Evolutionary conservation across 306 rosid species (phyloP), one percentile per base, ranked within the genome.

Genomic region (Castanopsis chinensis): DNA sequence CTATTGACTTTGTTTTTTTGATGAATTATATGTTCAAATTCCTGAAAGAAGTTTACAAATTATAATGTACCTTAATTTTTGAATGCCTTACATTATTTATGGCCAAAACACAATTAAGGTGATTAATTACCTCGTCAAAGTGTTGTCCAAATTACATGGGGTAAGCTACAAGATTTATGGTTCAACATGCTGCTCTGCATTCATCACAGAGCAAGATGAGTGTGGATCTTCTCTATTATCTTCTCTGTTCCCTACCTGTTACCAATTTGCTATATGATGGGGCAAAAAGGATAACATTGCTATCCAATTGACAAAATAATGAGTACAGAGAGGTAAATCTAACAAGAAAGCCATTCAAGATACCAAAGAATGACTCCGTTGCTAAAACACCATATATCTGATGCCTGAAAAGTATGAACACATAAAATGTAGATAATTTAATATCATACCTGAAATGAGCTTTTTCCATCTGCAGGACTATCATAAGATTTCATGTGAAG

Each of bases 401-500:
- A 9, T 63, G 20, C 20, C n/a, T 43, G 14, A 5, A 12, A 37
- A 45, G 17, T 13, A 1, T 19, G 58, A 41, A 61, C 37, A 77
- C 75, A 59, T 21, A 82, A 77, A 49, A 55, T 20, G 76, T 73
- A 65, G 65, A 72, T 64, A 69, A 85, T 57, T 15, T 18, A 64
- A 59, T 30, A 59, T 51, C 63, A 28, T 65, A 92, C 99, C 98
- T 95, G 99, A 86, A 95, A 95, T 58, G 98, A 95, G 83, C 98
- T 95, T 87, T 95, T 95, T 49, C 90, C 90, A 90, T 95, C 99
- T 55, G 97, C 98, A 14, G 99, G 99, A 80, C 99, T 95, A 83
- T 95, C 99, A 83, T 89, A 95, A 63, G 98, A 89, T 86, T 95
- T 95, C 97, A 95, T 92, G 80, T 95, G 99, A 81, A 95, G 99